Base-by-base conservation (phyloP, 2,329 filamentous ascomycete species). In the Xenosphaeropsis pyriputrescens region DNA sequence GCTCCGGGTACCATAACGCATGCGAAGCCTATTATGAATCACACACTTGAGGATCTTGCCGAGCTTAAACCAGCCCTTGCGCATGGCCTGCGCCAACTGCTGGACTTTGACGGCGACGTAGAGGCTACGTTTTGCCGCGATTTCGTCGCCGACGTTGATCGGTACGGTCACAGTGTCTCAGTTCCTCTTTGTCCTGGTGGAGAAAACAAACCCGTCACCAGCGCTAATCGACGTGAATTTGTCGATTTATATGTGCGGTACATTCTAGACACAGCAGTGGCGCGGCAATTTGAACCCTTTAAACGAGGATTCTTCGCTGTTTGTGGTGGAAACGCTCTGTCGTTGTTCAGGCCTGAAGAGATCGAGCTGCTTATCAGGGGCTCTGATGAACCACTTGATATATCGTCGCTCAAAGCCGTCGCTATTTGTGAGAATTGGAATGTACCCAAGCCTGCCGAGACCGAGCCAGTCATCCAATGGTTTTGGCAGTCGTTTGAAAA, bases 221-320 rank as follows among this genome's bases (percentile, higher is more conserved):
- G 85, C 49, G 57, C 68, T 13, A 95, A 94, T 49, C 72, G 85
- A 18, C 73, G 75, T 45, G 86, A 94, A 50, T 95, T 89, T 50
- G 85, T 94, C 38, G 80, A 89, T 47, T 64, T 85, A 2, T 93
- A 93, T 53, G 72, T 93, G 8, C 74, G 77, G 30, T 82, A 89
- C 53, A 57, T 89, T 8, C 72, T 95, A 9, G 85, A 94, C 49
- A 76, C 69, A 6, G 72, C 83, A 1, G 81, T 94, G 1, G 64
- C 72, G 30, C 72, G 84, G 31, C 86, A 94, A 52, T 95, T 93
- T 46, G 85, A 93, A 53, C 86, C 88, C 1, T 95, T 95, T 66
- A 91, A 91, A 54, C 75, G 86, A 39, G 88, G 88, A 1, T 95
- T 95, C 58, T 95, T 85, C 56, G 93, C 83, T 0, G 85, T 94